phyloP scores from a whole-genome alignment of 257 asterid genomes.

The Solanum etuberosum region DNA sequence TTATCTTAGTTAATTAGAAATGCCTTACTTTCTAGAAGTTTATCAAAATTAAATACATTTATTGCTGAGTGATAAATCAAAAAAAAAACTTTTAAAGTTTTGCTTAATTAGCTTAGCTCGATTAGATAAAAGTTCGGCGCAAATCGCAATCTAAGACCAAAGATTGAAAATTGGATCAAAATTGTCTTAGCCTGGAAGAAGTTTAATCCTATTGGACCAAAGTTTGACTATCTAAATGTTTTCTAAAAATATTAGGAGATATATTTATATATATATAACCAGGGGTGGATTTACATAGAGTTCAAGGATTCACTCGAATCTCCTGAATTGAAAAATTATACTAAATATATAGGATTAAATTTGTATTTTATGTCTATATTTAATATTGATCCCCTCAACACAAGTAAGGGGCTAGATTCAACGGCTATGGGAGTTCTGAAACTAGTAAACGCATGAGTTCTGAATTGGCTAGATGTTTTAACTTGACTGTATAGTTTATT shows the following conservation, averaged over 20 bases:
- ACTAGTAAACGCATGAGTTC: neutral
- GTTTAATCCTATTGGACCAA: neutral
- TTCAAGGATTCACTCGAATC: too few species aligned
- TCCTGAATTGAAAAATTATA: fast-evolving
- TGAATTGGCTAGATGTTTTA: neutral
- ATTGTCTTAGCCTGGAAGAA: neutral
- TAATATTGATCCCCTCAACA: too few species aligned
- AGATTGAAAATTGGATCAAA: neutral
- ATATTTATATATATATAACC: too few species aligned
- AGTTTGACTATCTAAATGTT: neutral
- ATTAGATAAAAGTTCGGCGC: neutral
- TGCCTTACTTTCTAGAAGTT: too few species aligned
- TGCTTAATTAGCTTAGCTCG: neutral
- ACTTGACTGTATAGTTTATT: neutral
- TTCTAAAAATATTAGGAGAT: neutral
- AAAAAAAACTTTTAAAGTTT: neutral
- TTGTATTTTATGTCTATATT: too few species aligned
- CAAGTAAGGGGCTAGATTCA: neutral
- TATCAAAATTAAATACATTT: neutral
- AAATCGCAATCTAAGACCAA: neutral
- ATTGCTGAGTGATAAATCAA: neutral
- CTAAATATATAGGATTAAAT: fast-evolving
- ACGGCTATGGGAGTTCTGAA: fast-evolving
- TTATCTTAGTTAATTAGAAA: too few species aligned
- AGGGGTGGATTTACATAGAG: too few species aligned